phyloP scores from a whole-genome alignment of 2,329 filamentous ascomycete species.

The Sporothrix schenckii region DNA sequence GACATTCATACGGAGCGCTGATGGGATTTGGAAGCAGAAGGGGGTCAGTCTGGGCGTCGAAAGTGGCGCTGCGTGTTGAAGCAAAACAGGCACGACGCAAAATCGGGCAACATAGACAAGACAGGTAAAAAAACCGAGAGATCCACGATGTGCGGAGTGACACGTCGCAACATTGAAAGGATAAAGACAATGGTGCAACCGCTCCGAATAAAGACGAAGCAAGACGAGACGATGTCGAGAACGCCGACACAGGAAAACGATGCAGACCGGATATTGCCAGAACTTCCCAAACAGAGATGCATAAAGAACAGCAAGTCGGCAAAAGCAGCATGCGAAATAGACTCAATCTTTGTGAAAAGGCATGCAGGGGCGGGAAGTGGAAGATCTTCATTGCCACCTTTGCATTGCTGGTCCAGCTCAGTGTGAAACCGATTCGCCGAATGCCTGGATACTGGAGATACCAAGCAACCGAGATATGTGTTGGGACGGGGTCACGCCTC shows the following conservation, averaged over 20 bases:
- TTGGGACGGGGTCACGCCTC: background rate
- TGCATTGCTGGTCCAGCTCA: conserved; percentile 30
- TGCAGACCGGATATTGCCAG: background rate
- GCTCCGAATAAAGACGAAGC: background rate
- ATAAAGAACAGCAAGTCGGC: background rate
- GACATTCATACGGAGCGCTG: background rate
- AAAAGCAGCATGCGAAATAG: conserved; percentile 1
- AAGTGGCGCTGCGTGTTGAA: conserved; percentile 17
- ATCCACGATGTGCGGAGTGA: background rate
- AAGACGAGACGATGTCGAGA: conserved; percentile 15
- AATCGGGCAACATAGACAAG: conserved; percentile 6
- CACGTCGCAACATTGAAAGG: too few species aligned
- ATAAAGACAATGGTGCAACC: too few species aligned
- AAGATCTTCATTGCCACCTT: conserved; percentile 9
- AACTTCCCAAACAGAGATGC: background rate
- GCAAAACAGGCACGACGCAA: conserved; percentile 21
- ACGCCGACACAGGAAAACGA: background rate
- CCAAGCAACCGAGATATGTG: background rate
- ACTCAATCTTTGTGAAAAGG: background rate
- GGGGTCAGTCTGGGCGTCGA: conserved; percentile 7
- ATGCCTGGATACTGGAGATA: conserved; percentile 32
- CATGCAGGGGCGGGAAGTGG: conserved; percentile 14
- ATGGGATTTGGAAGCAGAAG: conserved; percentile 20
- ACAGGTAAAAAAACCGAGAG: background rate
- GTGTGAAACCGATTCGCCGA: conserved; percentile 35